These are phyloP conservation scores for Yarrowia porcina DNA, from an alignment of 805 yeast species.

Conservation along the genomic window DNA sequence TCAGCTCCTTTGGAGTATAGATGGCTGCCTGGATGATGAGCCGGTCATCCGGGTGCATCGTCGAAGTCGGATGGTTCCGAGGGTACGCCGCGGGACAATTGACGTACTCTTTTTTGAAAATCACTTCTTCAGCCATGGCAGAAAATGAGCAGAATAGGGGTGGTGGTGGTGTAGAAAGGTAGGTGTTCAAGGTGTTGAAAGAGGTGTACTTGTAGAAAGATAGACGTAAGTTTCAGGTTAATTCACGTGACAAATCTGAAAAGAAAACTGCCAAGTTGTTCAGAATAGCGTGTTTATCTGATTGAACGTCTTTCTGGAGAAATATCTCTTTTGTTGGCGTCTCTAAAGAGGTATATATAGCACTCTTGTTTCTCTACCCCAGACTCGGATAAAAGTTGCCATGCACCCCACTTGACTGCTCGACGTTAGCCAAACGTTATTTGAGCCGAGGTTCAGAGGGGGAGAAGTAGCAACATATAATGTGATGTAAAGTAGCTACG, in stretches of 20 bases:
- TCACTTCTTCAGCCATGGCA: conserved; percentile 12
- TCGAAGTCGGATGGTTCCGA: conserved; percentile 11
- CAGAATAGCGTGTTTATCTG: too few species aligned
- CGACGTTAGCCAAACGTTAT: background rate
- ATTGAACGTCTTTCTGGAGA: too few species aligned
- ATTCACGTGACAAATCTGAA: too few species aligned
- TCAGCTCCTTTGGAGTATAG: conserved; percentile 20
- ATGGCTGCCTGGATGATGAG: conserved; percentile 7
- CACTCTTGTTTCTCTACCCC: background rate
- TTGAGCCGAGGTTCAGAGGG: background rate
- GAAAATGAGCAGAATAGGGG: too few species aligned
- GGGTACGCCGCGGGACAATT: conserved; percentile 25
- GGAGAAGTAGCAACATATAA: too few species aligned
- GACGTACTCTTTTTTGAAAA: conserved; percentile 19
- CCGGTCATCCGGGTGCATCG: conserved; percentile 24
- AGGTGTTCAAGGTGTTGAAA: too few species aligned
- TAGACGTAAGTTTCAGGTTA: too few species aligned
- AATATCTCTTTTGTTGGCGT: background rate
- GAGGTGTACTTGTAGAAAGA: too few species aligned
- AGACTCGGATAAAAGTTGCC: conserved; percentile 11
- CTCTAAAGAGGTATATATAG: background rate
- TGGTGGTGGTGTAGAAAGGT: background rate
- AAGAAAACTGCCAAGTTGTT: too few species aligned
- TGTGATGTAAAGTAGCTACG: too few species aligned
- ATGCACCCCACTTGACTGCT: conserved; percentile 11